These are phyloP conservation scores for Pulveroboletus frians DNA, from an alignment of 768 basidiomycete genomes.

Conservation along the genomic window DNA sequence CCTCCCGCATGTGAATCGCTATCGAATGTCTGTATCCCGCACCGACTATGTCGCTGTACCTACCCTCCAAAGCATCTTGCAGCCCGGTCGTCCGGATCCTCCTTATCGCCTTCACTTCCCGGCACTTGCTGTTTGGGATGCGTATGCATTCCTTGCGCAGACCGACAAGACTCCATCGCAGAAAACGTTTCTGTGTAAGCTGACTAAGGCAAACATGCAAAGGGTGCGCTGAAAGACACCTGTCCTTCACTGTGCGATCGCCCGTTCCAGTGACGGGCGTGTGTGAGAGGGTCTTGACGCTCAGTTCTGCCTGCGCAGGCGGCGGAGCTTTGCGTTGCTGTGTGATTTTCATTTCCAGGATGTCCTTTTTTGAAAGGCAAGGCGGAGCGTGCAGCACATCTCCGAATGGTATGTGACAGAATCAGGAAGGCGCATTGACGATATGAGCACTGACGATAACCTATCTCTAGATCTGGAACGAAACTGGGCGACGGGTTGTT, in stretches of 20 bases:
- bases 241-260: background rate
- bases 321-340: background rate
- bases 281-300: background rate
- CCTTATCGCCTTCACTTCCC: conserved; percentile 7
- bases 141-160: conserved; percentile 1
- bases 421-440: background rate
- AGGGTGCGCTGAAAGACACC: background rate
- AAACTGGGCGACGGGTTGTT: conserved; percentile 10
- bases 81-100: conserved; percentile 14
- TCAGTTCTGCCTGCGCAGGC: background rate
- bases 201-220: conserved; percentile 1
- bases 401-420: conserved; percentile 12
- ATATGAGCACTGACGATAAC: conserved; percentile 8
- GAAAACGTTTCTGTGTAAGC: conserved; percentile 4
- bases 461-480: conserved; percentile 3
- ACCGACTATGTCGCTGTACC: conserved; percentile 25
- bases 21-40: conserved; percentile 22
- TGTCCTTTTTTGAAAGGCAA: background rate
- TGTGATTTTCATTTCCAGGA: conserved; percentile 5
- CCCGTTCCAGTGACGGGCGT: background rate
- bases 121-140: conserved; percentile 2
- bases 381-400: background rate
- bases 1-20: conserved; percentile 18
- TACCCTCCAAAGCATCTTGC: conserved; percentile 15
- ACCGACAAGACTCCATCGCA: conserved; percentile 6